These are phyloP conservation scores for Naganishia kalamii DNA, from an alignment of 768 basidiomycete genomes.

Conservation along the genomic window DNA sequence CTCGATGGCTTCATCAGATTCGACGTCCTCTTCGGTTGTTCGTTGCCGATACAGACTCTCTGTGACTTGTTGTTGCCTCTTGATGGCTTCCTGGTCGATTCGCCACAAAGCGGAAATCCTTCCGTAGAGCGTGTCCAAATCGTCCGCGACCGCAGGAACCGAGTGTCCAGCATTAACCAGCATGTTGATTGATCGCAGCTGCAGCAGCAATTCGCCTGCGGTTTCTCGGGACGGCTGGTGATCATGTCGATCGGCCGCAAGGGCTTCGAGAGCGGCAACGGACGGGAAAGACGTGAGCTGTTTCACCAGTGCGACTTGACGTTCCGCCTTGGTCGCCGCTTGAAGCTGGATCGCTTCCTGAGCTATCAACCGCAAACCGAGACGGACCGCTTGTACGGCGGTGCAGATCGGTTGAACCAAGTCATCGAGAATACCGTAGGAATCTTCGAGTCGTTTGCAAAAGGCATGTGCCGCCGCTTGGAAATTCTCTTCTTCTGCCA, in stretches of 20 bases:
- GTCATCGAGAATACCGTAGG: conserved; percentile 68
- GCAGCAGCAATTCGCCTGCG: not conserved
- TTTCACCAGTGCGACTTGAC: conserved; percentile 28
- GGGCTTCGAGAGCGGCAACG: conserved; percentile 3
- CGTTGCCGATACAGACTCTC: conserved; percentile 70
- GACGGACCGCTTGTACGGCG: conserved; percentile 59
- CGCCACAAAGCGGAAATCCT: conserved; percentile 57
- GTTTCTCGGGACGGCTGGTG: conserved; percentile 11
- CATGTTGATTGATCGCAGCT: conserved; percentile 11
- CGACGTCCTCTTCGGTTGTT: conserved; percentile 53
- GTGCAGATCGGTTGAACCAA: conserved; percentile 62
- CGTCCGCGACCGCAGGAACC: not conserved
- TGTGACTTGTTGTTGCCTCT: conserved; percentile 58
- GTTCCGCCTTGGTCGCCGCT: conserved; percentile 37
- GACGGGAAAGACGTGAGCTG: conserved; percentile 33
- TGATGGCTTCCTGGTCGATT: conserved; percentile 66
- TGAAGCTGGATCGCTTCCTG: conserved; percentile 21
- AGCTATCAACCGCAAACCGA: conserved; percentile 63
- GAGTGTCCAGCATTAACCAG: conserved; percentile 3
- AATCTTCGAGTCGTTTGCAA: conserved; percentile 60
- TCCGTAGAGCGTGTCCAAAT: conserved; percentile 1
- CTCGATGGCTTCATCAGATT: conserved; percentile 68
- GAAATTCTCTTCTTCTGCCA: conserved; percentile 60
- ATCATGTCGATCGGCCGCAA: conserved; percentile 16
- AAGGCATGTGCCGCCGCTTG: conserved; percentile 78